Conservation (phyloP, 2,329 filamentous ascomycete genomes). For the Colletotrichum brevisporum region DNA sequence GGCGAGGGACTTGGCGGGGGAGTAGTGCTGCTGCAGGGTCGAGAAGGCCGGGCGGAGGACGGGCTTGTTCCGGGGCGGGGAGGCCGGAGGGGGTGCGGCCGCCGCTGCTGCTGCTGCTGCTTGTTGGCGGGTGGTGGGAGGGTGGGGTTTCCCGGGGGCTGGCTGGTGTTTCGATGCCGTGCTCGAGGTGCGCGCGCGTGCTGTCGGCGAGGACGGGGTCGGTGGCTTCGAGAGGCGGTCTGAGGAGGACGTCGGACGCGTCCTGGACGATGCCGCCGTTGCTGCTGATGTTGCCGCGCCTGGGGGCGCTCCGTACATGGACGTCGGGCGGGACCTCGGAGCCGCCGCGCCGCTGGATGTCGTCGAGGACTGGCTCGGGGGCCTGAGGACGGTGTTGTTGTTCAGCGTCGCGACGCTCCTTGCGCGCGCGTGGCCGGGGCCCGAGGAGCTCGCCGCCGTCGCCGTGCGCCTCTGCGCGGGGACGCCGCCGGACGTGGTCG, state of each 20-base stretch:
- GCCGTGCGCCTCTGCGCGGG: constrained; percentile 37
- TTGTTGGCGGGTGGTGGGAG: not conserved
- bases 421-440: constrained; percentile 53
- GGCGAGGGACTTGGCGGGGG: constrained; percentile 71
- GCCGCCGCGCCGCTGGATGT: constrained; percentile 46
- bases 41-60: constrained; percentile 70
- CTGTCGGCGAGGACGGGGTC: not conserved
- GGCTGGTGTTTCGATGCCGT: constrained; percentile 1
- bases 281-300: not conserved
- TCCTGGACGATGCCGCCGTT: constrained; percentile 47
- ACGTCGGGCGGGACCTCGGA: constrained; percentile 21
- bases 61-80: constrained; percentile 45
- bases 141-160: constrained; percentile 5
- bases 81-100: constrained; percentile 9
- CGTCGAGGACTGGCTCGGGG: constrained; percentile 49
- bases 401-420: constrained; percentile 57
- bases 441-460: constrained; percentile 33
- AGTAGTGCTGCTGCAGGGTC: constrained; percentile 77
- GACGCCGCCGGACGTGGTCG: constrained; percentile 48
- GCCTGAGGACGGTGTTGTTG: constrained; percentile 55
- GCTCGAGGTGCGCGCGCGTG: constrained; percentile 3
- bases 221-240: not conserved
- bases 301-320: constrained; percentile 30
- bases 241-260: constrained; percentile 43
- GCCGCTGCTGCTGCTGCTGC: not conserved